phyloP scores from a whole-genome alignment of 2,329 filamentous ascomycete genomes.

The Aureobasidium sp. region DNA sequence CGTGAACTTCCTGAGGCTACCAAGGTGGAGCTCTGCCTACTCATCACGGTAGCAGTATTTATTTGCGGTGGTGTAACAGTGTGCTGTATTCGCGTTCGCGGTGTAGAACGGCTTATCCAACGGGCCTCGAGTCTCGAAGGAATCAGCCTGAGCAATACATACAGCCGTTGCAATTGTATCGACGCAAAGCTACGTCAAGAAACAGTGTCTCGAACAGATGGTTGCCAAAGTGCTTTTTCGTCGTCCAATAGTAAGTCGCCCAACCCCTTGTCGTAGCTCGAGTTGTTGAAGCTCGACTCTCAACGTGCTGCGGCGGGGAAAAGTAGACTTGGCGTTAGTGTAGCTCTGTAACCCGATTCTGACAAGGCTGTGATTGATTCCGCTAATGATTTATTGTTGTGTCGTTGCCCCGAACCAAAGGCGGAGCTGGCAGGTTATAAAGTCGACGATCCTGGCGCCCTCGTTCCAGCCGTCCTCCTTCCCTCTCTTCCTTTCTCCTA shows the following conservation, averaged over 20 bases:
- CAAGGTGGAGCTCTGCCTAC: conserved; percentile 5
- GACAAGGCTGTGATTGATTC: conserved; percentile 4
- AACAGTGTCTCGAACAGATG: conserved; percentile 4
- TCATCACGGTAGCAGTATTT: conserved; percentile 2
- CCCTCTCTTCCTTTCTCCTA: background rate
- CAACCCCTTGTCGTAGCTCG: background rate
- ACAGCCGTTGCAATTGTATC: background rate
- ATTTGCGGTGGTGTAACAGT: background rate
- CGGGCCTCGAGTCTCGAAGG: background rate
- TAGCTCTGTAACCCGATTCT: conserved; percentile 11
- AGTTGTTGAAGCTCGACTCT: conserved; percentile 7
- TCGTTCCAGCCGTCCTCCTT: conserved; percentile 6
- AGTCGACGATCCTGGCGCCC: conserved; percentile 1
- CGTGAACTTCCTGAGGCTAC: conserved; percentile 6
- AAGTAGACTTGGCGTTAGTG: conserved; percentile 2
- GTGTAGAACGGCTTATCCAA: background rate
- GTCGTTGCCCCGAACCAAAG: conserved; percentile 6
- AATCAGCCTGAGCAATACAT: conserved; percentile 1
- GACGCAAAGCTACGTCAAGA: conserved; percentile 5
- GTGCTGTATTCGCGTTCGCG: background rate
- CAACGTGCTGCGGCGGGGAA: conserved; percentile 6
- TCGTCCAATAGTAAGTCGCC: conserved; percentile 1
- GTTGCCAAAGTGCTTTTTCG: conserved; percentile 7
- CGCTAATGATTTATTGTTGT: conserved; percentile 10
- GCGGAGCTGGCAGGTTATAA: conserved; percentile 10